Base-by-base conservation (phyloP, 768 basidiomycete genomes). In the Neoboletus brunneissimus region DNA sequence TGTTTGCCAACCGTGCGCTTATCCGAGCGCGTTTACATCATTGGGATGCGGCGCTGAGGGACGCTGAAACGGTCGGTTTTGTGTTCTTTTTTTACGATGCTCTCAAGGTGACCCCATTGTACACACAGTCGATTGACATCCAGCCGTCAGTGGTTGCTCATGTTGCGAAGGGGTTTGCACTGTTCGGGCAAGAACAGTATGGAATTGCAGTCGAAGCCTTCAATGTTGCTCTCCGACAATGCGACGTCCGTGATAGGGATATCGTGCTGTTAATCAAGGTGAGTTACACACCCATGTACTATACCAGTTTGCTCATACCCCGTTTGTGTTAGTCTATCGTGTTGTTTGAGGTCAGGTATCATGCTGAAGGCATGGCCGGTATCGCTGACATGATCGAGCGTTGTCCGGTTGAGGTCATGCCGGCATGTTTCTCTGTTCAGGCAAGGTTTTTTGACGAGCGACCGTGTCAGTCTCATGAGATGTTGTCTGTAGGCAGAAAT, bases 291-390 rank as follows among this genome's bases (percentile, higher is more conserved):
- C 16, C 7, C n/a, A 31, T 13, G 22, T 8, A n/a, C n/a, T n/a
- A 32, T 22, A n/a, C 16, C n/a, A 13, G 7, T 22, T 25, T 37
- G 4, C 18, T 45, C 27, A 44, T 31, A 41, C n/a, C 23, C 31
- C 2, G 3, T 13, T 18, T 20, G 1, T 32, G 10, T 42, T 25
- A 59, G 58, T 52, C 34, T 18, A 52, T 52, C 11, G 46, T 52
- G 27, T 38, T 59, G n/a, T 59, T 58, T 23, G 56, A 59, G 12
- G 41, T 53, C 12, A 18, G 23, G 23, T 59, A 59, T 48, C 56
- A 59, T 44, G 58, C 58, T 0, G 56, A 59, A 38, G 37, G 58
- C 50, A 58, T 59, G 58, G 58, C 58, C 1, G n/a, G 50, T 31
- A 25, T 59, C 3, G 13, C 56, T 32, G 56, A 52, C 20, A n/a